phyloP scores from a whole-genome alignment of 2,329 filamentous ascomycete genomes.

The Annulohypoxylon truncatum region DNA sequence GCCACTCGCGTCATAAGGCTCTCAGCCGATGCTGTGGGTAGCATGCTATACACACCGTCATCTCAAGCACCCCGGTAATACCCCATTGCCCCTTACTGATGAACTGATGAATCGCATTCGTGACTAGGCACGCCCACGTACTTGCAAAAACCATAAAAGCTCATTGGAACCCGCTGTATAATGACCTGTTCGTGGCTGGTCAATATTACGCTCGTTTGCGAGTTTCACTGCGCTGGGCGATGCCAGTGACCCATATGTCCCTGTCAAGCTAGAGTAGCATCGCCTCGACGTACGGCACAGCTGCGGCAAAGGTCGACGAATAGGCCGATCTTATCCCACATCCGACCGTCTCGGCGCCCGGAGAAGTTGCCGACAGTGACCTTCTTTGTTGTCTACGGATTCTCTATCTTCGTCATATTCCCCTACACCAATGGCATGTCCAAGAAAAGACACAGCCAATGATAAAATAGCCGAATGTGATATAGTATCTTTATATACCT shows the following conservation, averaged over 20 bases:
- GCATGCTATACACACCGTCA: background rate
- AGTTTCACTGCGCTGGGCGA: background rate
- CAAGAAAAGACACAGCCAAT: background rate
- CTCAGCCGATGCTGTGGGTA: background rate
- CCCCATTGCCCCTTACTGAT: too few relatives aligned
- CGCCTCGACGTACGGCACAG: background rate
- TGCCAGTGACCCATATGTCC: too few relatives aligned
- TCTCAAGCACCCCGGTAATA: background rate
- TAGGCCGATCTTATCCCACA: constrained; percentile 14
- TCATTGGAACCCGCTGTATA: too few relatives aligned
- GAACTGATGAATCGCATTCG: background rate
- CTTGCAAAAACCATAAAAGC: too few relatives aligned
- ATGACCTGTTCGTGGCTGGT: background rate
- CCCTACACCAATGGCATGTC: background rate
- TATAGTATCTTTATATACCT: background rate
- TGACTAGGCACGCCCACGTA: background rate
- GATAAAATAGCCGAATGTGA: background rate
- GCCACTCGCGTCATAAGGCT: background rate
- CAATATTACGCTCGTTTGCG: background rate
- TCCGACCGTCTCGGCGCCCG: constrained; percentile 4
- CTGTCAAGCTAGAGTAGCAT: background rate
- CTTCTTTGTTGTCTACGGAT: constrained; percentile 13
- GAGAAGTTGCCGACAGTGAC: background rate
- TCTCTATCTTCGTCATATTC: background rate
- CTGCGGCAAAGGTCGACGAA: background rate